Evolutionary conservation across 2,329 filamentous ascomycete species (phyloP).

Genomic region (Verticillium klebahnii): DNA sequence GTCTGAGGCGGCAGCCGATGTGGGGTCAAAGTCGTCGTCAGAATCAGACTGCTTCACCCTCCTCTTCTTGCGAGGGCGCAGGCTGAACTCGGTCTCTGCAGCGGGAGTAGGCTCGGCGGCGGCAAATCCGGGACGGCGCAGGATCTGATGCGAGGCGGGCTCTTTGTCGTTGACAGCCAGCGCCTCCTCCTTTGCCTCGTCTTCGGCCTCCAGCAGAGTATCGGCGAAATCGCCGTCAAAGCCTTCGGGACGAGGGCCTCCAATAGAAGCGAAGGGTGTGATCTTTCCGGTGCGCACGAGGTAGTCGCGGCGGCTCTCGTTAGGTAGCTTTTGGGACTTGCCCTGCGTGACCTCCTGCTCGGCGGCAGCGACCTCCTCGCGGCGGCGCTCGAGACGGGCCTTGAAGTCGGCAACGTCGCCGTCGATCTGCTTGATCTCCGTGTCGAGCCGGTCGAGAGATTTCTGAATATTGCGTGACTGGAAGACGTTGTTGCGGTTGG

Average conservation of each 20-base stretch:
- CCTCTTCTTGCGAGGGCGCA: slow-evolving; percentile 55
- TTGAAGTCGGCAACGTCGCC: slow-evolving; percentile 78
- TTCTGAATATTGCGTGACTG: slow-evolving; percentile 52
- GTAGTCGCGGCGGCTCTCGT: slow-evolving; percentile 82
- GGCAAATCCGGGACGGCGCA: slow-evolving; percentile 69
- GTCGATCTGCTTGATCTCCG: slow-evolving; percentile 59
- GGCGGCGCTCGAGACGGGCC: slow-evolving; percentile 72
- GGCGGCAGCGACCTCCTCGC: slow-evolving; percentile 45
- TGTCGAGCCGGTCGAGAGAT: slow-evolving; percentile 12
- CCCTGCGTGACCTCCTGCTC: slow-evolving; percentile 33
- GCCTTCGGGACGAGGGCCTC: slow-evolving; percentile 55
- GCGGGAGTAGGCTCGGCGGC: slow-evolving; percentile 35
- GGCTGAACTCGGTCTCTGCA: slow-evolving; percentile 49
- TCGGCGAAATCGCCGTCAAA: slow-evolving; percentile 69
- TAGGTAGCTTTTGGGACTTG: slow-evolving; percentile 60
- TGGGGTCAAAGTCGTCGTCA: slow-evolving; percentile 42
- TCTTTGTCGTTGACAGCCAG: slow-evolving; percentile 33
- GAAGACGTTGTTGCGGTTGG: slow-evolving; percentile 37
- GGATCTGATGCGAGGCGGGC: slow-evolving; percentile 64
- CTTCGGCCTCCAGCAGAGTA: slow-evolving; percentile 76
- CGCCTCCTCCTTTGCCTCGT: slow-evolving; percentile 53
- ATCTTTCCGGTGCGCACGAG: slow-evolving; percentile 96
- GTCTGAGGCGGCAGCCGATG: slow-evolving; percentile 16
- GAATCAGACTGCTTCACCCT: slow-evolving; percentile 27
- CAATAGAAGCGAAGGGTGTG: slow-evolving; percentile 84